Evolutionary conservation across 148 eudicot species (phyloP).

Genomic region (Chenopodium berlandieri): DNA sequence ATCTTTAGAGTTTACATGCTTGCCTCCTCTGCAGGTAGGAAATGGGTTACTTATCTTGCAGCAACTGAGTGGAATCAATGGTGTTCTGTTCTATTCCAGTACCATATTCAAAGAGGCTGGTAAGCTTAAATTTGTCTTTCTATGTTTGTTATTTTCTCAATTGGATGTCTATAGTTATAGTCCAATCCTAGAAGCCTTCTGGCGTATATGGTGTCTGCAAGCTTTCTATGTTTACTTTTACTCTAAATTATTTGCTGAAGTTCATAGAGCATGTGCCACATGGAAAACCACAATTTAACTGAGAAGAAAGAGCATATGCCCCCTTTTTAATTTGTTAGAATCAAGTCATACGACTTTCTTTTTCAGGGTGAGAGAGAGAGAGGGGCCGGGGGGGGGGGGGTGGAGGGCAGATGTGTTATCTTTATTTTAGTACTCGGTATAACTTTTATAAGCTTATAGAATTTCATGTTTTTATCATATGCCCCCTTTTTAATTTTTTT

Average conservation of each 20-base stretch:
- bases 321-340: no score
- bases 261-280: neutral
- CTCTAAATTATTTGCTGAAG: neutral
- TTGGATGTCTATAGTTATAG: neutral
- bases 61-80: slow-evolving; percentile 87
- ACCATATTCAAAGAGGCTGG: slow-evolving; percentile 84
- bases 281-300: neutral
- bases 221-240: neutral
- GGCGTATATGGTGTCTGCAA: neutral
- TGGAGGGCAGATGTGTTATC: no score
- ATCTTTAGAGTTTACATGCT: slow-evolving; percentile 14
- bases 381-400: neutral
- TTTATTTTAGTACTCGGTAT: neutral
- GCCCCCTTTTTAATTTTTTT: no score
- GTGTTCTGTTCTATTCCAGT: slow-evolving; percentile 86
- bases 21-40: slow-evolving; percentile 64
- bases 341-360: neutral
- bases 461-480: no score
- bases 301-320: no score
- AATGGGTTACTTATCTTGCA: slow-evolving; percentile 83
- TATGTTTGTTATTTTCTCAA: neutral
- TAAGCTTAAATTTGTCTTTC: slow-evolving; percentile 20
- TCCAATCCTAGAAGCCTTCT: neutral
- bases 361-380: neutral
- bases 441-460: neutral